phyloP scores from a whole-genome alignment of 2,329 filamentous ascomycete species.

The Aspergillus fumigatus region DNA sequence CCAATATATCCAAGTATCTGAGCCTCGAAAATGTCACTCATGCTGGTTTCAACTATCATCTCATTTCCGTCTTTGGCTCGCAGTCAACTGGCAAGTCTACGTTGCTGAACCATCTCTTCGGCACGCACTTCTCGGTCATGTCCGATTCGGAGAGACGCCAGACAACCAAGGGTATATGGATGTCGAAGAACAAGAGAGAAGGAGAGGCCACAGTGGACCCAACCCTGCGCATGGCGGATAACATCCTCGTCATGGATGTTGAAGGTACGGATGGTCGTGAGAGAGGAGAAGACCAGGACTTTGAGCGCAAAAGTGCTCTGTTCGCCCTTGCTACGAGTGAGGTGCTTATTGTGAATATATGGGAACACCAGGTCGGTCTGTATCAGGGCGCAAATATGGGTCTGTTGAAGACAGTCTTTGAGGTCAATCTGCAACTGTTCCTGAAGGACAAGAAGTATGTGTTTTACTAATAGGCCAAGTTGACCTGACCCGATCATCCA shows the following conservation, averaged over 20 bases:
- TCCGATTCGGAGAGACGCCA: conserved; percentile 88
- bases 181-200: conserved; percentile 87
- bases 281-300: conserved; percentile 95
- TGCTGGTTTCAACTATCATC: conserved; percentile 96
- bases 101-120: conserved; percentile 90
- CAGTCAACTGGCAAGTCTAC: conserved; percentile 99
- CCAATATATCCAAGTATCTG: conserved; percentile 77
- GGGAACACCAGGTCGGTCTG: conserved; percentile 97
- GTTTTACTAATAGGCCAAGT: background rate
- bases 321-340: conserved; percentile 97
- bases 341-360: conserved; percentile 97
- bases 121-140: conserved; percentile 97
- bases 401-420: conserved; percentile 95
- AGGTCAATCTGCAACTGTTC: conserved; percentile 96
- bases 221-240: conserved; percentile 75
- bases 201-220: conserved; percentile 33
- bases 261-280: conserved; percentile 96
- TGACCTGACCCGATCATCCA: background rate
- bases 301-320: conserved; percentile 95
- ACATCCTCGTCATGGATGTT: conserved; percentile 98
- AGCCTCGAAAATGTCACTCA: conserved; percentile 72
- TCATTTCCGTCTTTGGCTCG: conserved; percentile 97
- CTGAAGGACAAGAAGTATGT: conserved; percentile 86
- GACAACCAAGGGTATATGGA: conserved; percentile 99
- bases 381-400: conserved; percentile 99